Base-by-base conservation (phyloP, 202 grass and related monocot species). In the Schoenoplectus triqueter region DNA sequence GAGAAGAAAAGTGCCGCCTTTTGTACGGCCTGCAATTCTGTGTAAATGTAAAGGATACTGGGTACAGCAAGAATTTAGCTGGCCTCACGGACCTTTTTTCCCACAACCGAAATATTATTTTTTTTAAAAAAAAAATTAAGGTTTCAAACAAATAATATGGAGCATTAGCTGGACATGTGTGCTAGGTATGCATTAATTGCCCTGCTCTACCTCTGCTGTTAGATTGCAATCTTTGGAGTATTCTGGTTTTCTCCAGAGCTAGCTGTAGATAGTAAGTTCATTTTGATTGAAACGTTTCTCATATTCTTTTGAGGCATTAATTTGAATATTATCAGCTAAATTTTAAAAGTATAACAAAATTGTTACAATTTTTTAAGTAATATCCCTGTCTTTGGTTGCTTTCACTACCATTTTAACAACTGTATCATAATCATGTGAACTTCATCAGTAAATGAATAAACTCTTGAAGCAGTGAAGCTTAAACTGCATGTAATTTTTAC, bases 61-160 rank as follows among this genome's bases (percentile, higher is more conserved):
- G 31, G 31, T 83, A 83, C 81, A 83, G 63, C 81, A 83, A 57
- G 81, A 57, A 70, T 83, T 41, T 83, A 83, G 81, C 81, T 83
- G 81, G 81, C 81, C n/a, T 83, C 81, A 70, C 65, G 65, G 15
- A 69, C 20, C 47, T 83, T 83, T 70, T 68, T 17, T 70, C 57
- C 39, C 22, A 55, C 6, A 69, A 83, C 44, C 20, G 50, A 77
- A 75, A 75, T 47, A 62, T 62, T 13, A n/a, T 18, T 18, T 18
- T 5, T 18, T 18, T 18, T 41, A 57, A 31, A 57, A 54, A 57
- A 54, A 54, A 39, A 82, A 69, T 68, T 48, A 50, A 56, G 47
- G 10, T 57, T 68, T 3, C n/a, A 69, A 31, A 54, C 4, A 83
- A 54, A 83, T 70, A 69, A 56, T 83, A 70, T 66, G 51, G 64